A percentile compares a stretch with the other conserved stretches of the same genome.
These are phyloP conservation scores for Colletotrichum musicola DNA, from an alignment of 2,329 filamentous ascomycete genomes.

Conservation along the genomic window DNA sequence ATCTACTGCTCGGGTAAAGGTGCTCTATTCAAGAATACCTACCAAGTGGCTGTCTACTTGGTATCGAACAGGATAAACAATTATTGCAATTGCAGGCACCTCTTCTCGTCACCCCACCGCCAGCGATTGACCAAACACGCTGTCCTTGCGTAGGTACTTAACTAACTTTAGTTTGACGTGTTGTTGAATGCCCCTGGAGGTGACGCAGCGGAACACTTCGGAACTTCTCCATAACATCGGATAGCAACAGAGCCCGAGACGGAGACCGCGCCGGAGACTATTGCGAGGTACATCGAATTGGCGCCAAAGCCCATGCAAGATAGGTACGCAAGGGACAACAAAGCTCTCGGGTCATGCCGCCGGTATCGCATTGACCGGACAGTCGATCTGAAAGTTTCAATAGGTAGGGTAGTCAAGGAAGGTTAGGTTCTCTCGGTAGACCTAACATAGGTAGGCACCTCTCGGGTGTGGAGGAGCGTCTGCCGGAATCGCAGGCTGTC, in stretches of 20 bases:
- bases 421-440: too few relatives aligned
- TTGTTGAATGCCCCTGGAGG: too few relatives aligned
- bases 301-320: too few relatives aligned
- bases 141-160: too few relatives aligned
- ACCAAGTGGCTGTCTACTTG: too few relatives aligned
- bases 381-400: neutral
- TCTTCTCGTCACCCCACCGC: too few relatives aligned
- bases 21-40: too few relatives aligned
- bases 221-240: conserved; percentile 14
- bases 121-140: too few relatives aligned
- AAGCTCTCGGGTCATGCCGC: conserved; percentile 9
- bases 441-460: too few relatives aligned
- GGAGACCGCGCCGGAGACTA: conserved; percentile 19
- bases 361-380: conserved; percentile 25
- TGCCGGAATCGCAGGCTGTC: neutral
- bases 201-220: conserved; percentile 12
- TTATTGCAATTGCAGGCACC: neutral
- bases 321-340: neutral
- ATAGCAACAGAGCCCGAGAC: conserved; percentile 24
- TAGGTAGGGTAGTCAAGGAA: too few relatives aligned
- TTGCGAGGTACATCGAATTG: conserved; percentile 1
- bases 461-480: neutral
- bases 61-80: neutral
- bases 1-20: too few relatives aligned
- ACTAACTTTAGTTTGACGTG: too few relatives aligned